Evolutionary conservation across 192 early-diverging fungal species (phyloP).

Genomic region (Linnemannia elongata): DNA sequence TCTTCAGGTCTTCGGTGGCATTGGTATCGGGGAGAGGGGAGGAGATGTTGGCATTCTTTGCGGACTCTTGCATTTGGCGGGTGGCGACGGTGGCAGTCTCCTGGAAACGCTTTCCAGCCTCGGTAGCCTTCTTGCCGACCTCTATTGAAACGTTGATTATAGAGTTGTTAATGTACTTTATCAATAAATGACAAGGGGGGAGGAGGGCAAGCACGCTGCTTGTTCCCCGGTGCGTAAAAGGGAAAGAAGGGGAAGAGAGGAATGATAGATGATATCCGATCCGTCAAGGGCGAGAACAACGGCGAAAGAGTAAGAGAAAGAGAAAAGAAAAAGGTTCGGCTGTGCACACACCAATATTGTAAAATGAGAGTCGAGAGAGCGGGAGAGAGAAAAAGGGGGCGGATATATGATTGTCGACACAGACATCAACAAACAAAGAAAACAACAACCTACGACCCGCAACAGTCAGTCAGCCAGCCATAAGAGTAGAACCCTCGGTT

Average conservation of each 20-base stretch:
- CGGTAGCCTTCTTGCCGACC: constrained; percentile 45
- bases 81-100: constrained; percentile 53
- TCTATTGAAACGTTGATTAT: constrained; percentile 21
- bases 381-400: not conserved
- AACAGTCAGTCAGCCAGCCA: no score
- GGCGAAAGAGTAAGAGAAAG: not conserved
- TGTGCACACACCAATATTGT: not conserved
- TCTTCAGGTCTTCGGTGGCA: constrained; percentile 46
- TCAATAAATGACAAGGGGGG: not conserved
- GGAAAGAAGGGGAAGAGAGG: no score
- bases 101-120: constrained; percentile 54
- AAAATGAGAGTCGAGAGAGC: not conserved
- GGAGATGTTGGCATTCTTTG: constrained; percentile 57
- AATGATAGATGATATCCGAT: not conserved
- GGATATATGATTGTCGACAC: no score
- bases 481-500: no score
- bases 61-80: constrained; percentile 51
- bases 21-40: constrained; percentile 45
- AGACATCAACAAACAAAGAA: no score
- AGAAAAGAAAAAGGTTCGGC: not conserved
- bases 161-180: not conserved
- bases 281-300: not conserved
- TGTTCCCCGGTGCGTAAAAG: not conserved
- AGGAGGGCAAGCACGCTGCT: not conserved
- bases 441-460: no score